phyloP scores from a whole-genome alignment of 106 monocot genomes.

The Chionographis japonica region DNA sequence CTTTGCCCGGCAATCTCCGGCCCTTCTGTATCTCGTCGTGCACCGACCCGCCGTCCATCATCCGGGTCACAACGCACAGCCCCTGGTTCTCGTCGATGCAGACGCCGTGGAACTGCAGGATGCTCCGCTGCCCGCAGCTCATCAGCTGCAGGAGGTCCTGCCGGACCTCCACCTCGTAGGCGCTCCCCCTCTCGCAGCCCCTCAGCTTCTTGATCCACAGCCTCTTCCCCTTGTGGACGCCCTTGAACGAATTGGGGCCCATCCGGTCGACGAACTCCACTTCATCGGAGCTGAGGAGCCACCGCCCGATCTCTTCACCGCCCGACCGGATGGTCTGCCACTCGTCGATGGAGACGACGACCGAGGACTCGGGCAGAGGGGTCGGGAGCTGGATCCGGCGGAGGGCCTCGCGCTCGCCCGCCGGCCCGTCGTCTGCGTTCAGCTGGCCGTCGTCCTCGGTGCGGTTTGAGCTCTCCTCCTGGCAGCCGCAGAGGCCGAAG shows the following conservation, averaged over 20 bases:
- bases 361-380: constrained; percentile 49
- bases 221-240: constrained; percentile 48
- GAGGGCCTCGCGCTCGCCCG: constrained; percentile 3
- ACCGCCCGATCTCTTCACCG: constrained; percentile 52
- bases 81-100: constrained; percentile 65
- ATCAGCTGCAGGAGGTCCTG: constrained; percentile 80
- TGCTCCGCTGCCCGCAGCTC: constrained; percentile 78
- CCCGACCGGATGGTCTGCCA: constrained; percentile 70
- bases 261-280: constrained; percentile 49
- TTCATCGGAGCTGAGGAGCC: constrained; percentile 55
- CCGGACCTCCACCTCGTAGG: constrained; percentile 74
- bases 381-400: constrained; percentile 34
- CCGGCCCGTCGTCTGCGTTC: constrained; percentile 23
- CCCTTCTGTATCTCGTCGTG: constrained; percentile 56
- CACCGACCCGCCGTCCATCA: constrained; percentile 86
- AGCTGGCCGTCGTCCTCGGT: constrained; percentile 26
- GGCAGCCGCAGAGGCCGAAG: constrained; percentile 87
- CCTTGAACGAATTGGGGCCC: constrained; percentile 59
- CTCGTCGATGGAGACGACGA: constrained; percentile 63
- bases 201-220: constrained; percentile 69
- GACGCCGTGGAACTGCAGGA: constrained; percentile 66
- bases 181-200: constrained; percentile 68
- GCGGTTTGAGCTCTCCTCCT: constrained; percentile 48
- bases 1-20: constrained; percentile 38
- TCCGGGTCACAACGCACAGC: constrained; percentile 66